Conservation (phyloP, 169 alveolate species). For the Ichthyophthirius multifiliis region DNA sequence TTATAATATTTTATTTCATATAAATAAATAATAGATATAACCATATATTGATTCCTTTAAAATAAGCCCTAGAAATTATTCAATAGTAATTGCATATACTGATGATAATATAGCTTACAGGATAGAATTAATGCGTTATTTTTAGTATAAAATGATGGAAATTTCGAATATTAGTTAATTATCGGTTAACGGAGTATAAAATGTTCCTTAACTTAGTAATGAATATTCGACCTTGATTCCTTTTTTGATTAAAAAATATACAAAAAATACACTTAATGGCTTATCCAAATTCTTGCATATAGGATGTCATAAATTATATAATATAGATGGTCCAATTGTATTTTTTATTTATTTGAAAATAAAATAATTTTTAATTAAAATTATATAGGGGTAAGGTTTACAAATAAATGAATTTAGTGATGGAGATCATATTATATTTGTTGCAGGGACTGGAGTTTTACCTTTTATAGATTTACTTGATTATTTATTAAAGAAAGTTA, state of each 20-base stretch:
- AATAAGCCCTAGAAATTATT: conserved; percentile 1
- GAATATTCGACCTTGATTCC: neutral
- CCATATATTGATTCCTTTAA: neutral
- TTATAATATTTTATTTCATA: no score
- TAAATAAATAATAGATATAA: neutral
- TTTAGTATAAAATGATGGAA: neutral
- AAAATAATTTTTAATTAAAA: neutral
- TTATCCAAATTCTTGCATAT: conserved; percentile 24
- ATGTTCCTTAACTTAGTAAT: neutral
- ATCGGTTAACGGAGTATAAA: neutral
- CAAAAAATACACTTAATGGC: neutral
- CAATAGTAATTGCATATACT: neutral
- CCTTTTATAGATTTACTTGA: conserved; percentile 41
- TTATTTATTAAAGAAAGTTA: conserved; percentile 13
- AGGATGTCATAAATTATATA: conserved; percentile 20
- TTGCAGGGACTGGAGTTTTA: conserved; percentile 37
- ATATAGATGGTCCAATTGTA: conserved; percentile 33
- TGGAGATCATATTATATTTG: conserved; percentile 30
- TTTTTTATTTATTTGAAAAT: neutral
- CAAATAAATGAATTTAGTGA: conserved; percentile 12
- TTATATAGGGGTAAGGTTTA: conserved; percentile 24
- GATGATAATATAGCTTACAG: neutral
- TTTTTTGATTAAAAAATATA: neutral
- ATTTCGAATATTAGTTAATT: neutral
- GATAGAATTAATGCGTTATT: neutral